A percentile compares a stretch with the other conserved stretches of the same genome.
Conservation (phyloP, 441 rosid species). For the Corymbia citriodora region DNA sequence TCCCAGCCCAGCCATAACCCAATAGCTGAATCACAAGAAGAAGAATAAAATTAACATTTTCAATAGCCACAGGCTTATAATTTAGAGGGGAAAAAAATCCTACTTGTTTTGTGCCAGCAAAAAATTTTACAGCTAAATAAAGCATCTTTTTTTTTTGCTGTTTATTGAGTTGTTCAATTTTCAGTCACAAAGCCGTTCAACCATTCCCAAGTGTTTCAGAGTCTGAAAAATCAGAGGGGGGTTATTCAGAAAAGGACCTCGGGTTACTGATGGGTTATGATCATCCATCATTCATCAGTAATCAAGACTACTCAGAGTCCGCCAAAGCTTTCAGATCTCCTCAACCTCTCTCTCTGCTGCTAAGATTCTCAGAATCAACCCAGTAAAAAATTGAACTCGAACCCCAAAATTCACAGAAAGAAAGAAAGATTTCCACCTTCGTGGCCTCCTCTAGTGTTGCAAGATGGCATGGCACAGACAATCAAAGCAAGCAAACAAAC, state of each 20-base stretch:
- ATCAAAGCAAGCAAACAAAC: neutral
- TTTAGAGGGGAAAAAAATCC: neutral
- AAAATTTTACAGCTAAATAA: neutral
- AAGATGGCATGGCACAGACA: neutral
- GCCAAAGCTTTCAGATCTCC: neutral
- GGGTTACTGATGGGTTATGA: neutral
- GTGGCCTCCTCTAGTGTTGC: neutral
- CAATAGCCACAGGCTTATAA: neutral
- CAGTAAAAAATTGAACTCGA: neutral
- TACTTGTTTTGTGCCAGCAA: neutral
- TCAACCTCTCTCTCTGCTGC: neutral
- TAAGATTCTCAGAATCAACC: neutral
- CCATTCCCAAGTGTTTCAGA: neutral
- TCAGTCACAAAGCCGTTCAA: neutral
- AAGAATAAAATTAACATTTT: neutral
- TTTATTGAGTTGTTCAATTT: neutral
- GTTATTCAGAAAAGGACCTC: neutral
- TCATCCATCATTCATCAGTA: neutral
- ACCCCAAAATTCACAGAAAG: neutral
- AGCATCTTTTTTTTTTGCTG: neutral
- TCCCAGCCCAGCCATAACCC: conserved; percentile 1
- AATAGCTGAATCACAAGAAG: neutral
- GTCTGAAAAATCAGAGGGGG: neutral
- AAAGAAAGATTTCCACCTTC: neutral
- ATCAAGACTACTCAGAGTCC: neutral